These are phyloP conservation scores for Themeda triandra DNA, from an alignment of 176 grass and related monocot species.

Conservation along the genomic window DNA sequence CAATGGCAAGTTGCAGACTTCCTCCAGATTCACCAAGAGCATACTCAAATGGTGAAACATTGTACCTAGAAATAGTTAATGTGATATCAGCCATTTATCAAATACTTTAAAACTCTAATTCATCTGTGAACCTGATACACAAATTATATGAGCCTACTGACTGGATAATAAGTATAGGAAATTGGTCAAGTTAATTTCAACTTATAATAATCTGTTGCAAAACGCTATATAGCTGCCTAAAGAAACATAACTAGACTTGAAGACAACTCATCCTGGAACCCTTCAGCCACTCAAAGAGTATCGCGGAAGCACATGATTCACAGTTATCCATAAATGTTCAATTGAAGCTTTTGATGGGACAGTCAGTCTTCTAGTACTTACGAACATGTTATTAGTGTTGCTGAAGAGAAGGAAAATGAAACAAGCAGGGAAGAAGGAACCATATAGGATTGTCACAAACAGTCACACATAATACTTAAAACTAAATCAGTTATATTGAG, in stretches of 20 bases:
- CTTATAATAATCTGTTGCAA: background rate
- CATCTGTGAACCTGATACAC: background rate
- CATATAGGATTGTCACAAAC: background rate
- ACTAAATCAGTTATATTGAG: background rate
- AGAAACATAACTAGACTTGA: background rate
- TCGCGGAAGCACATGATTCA: background rate
- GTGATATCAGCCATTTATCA: background rate
- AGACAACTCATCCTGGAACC: background rate
- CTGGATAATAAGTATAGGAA: background rate
- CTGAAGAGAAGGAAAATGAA: background rate
- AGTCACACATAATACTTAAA: background rate
- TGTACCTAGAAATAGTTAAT: constrained; percentile 51
- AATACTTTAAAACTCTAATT: background rate
- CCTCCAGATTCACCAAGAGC: constrained; percentile 80
- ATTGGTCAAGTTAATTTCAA: background rate
- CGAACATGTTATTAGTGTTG: background rate
- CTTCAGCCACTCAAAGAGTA: background rate
- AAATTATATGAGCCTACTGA: background rate
- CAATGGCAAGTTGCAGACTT: constrained; percentile 85
- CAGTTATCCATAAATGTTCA: background rate
- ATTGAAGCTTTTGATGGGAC: background rate
- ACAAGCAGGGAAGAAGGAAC: background rate
- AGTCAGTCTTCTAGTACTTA: background rate
- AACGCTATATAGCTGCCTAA: background rate
- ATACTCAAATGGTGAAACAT: constrained; percentile 87